These are phyloP conservation scores for Rossbeevera mucosa DNA, from an alignment of 768 basidiomycete species.

Conservation along the genomic window DNA sequence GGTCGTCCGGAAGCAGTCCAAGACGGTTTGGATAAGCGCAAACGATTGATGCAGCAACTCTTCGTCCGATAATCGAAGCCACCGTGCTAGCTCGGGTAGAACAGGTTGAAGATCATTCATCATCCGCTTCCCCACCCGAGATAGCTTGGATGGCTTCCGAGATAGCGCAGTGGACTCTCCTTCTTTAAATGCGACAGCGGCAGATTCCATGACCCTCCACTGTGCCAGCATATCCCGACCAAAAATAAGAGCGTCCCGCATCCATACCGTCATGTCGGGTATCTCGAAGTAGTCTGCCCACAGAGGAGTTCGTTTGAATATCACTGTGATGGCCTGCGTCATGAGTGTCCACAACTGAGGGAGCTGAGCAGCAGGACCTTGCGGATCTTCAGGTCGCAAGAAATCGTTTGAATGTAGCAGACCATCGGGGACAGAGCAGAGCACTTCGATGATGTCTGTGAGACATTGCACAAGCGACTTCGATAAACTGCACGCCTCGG, in stretches of 20 bases:
- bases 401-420: conserved; percentile 57
- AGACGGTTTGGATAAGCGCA: conserved; percentile 70
- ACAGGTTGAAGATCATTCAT: conserved; percentile 73
- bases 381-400: conserved; percentile 39
- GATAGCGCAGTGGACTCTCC: conserved; percentile 17
- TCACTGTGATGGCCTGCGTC: conserved; percentile 72
- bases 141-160: conserved; percentile 43
- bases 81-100: conserved; percentile 71
- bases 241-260: conserved; percentile 96
- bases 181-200: conserved; percentile 30
- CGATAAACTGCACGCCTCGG: conserved; percentile 87
- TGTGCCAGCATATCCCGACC: conserved; percentile 81
- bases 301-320: conserved; percentile 77
- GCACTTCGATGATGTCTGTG: conserved; percentile 85
- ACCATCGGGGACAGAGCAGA: conserved; percentile 71
- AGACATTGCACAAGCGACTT: conserved; percentile 88
- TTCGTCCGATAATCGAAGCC: conserved; percentile 90
- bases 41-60: conserved; percentile 90
- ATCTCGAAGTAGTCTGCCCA: conserved; percentile 83
- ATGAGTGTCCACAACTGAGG: conserved; percentile 78
- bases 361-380: conserved; percentile 50
- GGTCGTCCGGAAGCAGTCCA: conserved; percentile 70
- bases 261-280: conserved; percentile 90
- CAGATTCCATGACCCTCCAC: conserved; percentile 73
- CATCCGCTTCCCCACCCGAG: conserved; percentile 67